Conservation (phyloP, 2,329 filamentous ascomycete species). For the Capronia epimyces region DNA sequence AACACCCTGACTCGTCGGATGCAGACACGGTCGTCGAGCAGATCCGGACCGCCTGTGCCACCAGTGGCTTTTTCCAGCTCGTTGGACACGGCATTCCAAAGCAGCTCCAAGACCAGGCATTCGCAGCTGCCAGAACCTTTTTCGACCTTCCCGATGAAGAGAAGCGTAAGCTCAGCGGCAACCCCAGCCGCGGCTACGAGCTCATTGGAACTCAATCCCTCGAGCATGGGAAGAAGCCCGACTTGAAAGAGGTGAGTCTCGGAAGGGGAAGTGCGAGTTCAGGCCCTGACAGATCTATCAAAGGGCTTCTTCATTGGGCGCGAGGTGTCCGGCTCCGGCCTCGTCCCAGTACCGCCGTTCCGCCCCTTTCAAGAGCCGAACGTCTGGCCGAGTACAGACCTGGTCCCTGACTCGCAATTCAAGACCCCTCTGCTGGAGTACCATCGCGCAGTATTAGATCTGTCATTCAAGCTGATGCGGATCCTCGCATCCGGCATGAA, state of each 20-base stretch:
- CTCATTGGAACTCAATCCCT: constrained; percentile 29
- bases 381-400: constrained; percentile 13
- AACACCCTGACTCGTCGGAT: constrained; percentile 18
- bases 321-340: constrained; percentile 19
- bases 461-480: constrained; percentile 18
- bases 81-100: constrained; percentile 44
- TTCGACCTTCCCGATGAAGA: constrained; percentile 41
- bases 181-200: constrained; percentile 30
- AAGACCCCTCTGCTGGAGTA: constrained; percentile 19
- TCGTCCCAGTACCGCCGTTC: constrained; percentile 25
- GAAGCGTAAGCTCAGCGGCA: constrained; percentile 21
- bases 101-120: constrained; percentile 38
- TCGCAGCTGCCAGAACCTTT: constrained; percentile 43
- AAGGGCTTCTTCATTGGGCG: constrained; percentile 30
- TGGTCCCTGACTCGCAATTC: constrained; percentile 10
- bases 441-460: constrained; percentile 10
- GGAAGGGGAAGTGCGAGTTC: constrained; percentile 17
- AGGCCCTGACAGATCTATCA: not conserved
- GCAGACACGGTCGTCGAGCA: constrained; percentile 31
- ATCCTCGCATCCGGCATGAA: constrained; percentile 46
- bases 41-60: constrained; percentile 42
- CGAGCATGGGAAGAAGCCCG: constrained; percentile 27
- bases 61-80: constrained; percentile 52
- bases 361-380: constrained; percentile 22
- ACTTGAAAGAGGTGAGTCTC: constrained; percentile 32